Evolutionary conservation across 2,329 filamentous ascomycete species (phyloP).

Genomic region (Acrocalymma vagum): DNA sequence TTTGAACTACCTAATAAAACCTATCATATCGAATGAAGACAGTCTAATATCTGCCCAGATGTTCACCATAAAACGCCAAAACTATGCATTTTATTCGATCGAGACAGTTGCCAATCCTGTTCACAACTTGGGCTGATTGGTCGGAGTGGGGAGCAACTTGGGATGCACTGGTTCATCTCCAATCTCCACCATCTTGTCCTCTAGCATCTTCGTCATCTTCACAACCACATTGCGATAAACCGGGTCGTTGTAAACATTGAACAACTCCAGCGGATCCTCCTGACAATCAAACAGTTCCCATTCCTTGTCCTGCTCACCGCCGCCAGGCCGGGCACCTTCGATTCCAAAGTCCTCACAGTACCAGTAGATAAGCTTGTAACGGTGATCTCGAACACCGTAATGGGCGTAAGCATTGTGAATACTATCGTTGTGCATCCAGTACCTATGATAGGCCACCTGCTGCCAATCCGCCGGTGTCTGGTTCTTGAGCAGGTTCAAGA

Average conservation of each 20-base stretch:
- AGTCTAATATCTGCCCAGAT: no score
- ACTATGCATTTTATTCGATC: no score
- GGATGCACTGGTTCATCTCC: slow-evolving; percentile 53
- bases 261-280: slow-evolving; percentile 58
- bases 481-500: slow-evolving; percentile 49
- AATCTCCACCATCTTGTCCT: slow-evolving; percentile 61
- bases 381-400: slow-evolving; percentile 61
- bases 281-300: slow-evolving; percentile 65
- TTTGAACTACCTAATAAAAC: no score
- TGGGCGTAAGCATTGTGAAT: slow-evolving; percentile 62
- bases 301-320: slow-evolving; percentile 53
- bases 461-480: slow-evolving; percentile 56
- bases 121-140: no score
- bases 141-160: not conserved
- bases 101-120: no score
- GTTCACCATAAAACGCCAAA: no score
- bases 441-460: slow-evolving; percentile 63
- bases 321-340: slow-evolving; percentile 53
- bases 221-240: slow-evolving; percentile 40
- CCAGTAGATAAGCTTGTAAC: slow-evolving; percentile 67
- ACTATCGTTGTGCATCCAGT: slow-evolving; percentile 64
- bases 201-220: slow-evolving; percentile 41
- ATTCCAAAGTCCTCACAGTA: slow-evolving; percentile 61
- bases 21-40: no score
- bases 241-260: slow-evolving; percentile 51